phyloP scores from a whole-genome alignment of 2,329 filamentous ascomycete species.

The Aspergillus sp. region DNA sequence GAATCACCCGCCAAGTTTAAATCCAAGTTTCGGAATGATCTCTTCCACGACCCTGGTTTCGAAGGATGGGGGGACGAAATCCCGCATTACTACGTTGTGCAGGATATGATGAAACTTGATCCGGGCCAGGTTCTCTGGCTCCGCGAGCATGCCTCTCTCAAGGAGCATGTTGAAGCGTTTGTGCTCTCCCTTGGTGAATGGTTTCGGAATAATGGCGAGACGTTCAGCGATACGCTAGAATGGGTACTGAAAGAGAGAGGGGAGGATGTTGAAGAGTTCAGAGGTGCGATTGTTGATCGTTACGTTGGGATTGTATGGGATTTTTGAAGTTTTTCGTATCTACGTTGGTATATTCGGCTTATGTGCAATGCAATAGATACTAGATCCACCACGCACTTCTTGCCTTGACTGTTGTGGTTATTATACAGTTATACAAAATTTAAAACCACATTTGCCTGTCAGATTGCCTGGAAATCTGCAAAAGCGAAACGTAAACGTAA shows the following conservation, averaged over 20 bases:
- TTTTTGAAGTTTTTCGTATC: constrained; percentile 1
- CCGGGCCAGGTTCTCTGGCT: constrained; percentile 57
- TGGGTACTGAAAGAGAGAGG: constrained; percentile 54
- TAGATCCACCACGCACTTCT: neutral
- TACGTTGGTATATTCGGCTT: neutral
- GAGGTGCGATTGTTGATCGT: constrained; percentile 23
- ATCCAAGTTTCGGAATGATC: constrained; percentile 44
- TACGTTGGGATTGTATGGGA: constrained; percentile 27
- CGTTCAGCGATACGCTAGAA: constrained; percentile 55
- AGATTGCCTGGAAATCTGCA: too few relatives aligned
- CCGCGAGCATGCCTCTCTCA: constrained; percentile 51
- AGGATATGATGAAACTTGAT: constrained; percentile 61
- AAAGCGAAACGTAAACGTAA: too few relatives aligned
- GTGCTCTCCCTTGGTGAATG: constrained; percentile 51
- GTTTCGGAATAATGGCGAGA: constrained; percentile 62
- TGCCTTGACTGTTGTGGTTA: too few relatives aligned
- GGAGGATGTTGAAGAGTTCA: constrained; percentile 42
- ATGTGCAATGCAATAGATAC: neutral
- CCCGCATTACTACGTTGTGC: constrained; percentile 58
- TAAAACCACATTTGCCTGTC: too few relatives aligned
- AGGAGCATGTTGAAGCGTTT: constrained; percentile 54
- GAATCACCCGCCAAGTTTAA: constrained; percentile 34
- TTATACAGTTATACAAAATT: too few relatives aligned
- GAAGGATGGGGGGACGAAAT: constrained; percentile 64
- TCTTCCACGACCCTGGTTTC: constrained; percentile 49